phyloP scores from a whole-genome alignment of 2,329 filamentous ascomycete genomes.

The Rosellinia necatrix region DNA sequence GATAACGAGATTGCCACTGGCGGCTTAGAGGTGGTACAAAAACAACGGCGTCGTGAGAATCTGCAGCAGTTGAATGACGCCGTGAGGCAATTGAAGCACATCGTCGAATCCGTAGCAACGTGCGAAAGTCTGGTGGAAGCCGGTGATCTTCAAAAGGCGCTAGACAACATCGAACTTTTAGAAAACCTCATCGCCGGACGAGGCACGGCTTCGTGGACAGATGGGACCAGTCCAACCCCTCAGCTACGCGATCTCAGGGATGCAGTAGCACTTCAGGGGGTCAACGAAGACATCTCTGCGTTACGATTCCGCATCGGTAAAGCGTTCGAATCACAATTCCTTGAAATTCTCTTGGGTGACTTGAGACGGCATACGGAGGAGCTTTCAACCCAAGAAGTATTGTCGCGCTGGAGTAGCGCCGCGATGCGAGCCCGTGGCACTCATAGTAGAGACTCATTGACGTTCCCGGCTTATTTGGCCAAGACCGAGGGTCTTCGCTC shows the following conservation, averaged over 20 bases:
- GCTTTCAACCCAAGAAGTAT: constrained; percentile 72
- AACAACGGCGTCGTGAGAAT: constrained; percentile 82
- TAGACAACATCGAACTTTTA: constrained; percentile 76
- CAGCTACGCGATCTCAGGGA: constrained; percentile 71
- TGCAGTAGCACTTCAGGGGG: constrained; percentile 78
- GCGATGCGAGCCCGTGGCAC: constrained; percentile 73
- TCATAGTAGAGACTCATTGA: constrained; percentile 68
- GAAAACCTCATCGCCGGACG: constrained; percentile 82
- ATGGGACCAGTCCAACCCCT: constrained; percentile 39
- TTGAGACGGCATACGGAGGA: constrained; percentile 78
- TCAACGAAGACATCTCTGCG: constrained; percentile 75
- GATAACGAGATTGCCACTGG: constrained; percentile 86
- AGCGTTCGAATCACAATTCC: constrained; percentile 81
- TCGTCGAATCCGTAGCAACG: constrained; percentile 73
- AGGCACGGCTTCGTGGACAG: constrained; percentile 44
- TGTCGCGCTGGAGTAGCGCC: constrained; percentile 83
- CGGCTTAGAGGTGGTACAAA: constrained; percentile 83
- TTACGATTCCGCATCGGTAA: constrained; percentile 83
- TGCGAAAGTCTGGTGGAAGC: constrained; percentile 84
- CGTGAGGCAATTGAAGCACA: constrained; percentile 78
- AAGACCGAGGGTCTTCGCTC: constrained; percentile 72
- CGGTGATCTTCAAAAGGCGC: constrained; percentile 80
- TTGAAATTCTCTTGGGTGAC: constrained; percentile 77
- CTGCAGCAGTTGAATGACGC: constrained; percentile 80
- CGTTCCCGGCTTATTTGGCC: constrained; percentile 78